phyloP scores from a whole-genome alignment of 768 basidiomycete species.

The Rhodosporidiobolus sp. region DNA sequence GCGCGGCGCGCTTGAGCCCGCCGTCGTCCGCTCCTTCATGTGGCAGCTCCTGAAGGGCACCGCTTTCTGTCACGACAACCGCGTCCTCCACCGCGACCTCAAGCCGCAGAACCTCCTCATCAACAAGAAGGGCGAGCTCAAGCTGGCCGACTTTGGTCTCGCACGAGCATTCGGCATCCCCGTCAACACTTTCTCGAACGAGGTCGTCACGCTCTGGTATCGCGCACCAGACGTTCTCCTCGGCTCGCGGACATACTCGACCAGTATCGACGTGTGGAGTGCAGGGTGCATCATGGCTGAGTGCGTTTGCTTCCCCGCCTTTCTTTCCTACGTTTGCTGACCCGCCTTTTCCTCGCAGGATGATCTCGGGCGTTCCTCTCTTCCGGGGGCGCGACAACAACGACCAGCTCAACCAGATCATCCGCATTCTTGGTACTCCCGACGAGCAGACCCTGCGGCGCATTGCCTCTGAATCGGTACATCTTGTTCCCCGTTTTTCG shows the following conservation, averaged over 20 bases:
- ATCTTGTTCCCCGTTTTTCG: neutral
- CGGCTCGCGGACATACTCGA: conserved; percentile 94
- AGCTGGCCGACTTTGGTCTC: conserved; percentile 95
- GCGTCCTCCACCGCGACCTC: conserved; percentile 93
- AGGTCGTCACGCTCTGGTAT: conserved; percentile 99
- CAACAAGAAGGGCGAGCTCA: conserved; percentile 93
- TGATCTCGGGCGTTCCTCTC: conserved; percentile 95
- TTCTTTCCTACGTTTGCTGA: neutral
- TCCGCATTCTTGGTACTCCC: conserved; percentile 94
- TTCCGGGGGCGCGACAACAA: conserved; percentile 96
- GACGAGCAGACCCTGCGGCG: conserved; percentile 81
- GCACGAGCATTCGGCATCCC: conserved; percentile 97
- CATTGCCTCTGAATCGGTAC: conserved; percentile 75
- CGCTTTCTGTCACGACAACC: conserved; percentile 97
- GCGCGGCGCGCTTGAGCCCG: conserved; percentile 79
- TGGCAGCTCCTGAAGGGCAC: conserved; percentile 95
- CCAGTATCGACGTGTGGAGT: conserved; percentile 97
- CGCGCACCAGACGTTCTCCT: conserved; percentile 96
- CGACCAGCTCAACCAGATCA: conserved; percentile 95
- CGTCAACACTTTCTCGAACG: conserved; percentile 98
- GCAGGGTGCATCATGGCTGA: conserved; percentile 99
- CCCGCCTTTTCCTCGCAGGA: conserved; percentile 48
- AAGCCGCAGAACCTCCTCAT: conserved; percentile 98
- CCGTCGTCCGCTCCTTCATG: conserved; percentile 91
- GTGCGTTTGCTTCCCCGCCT: conserved; percentile 9